Base-by-base conservation (phyloP, 208 protist species). In the Wallacemonas sp. region DNA sequence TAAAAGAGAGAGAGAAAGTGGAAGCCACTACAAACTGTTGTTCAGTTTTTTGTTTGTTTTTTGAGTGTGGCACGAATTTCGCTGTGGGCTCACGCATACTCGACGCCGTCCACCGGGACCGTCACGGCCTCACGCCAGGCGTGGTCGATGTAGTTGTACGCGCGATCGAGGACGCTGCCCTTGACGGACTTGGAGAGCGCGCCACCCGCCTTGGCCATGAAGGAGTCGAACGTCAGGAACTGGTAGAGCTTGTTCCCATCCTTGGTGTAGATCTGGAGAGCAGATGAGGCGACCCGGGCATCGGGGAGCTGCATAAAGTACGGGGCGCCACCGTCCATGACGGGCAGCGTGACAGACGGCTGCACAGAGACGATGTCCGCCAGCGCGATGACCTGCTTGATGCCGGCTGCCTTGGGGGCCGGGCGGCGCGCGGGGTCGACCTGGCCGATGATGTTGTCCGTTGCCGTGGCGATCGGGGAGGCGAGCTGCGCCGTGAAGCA, bases 131-230 rank as follows among this genome's bases (percentile, higher is more conserved):
- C 85, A 27, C 88, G 74, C 88, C 90, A 96, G 14, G 79, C 82
- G 65, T 94, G 90, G 52, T 96, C 90, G 33, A 96, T 49, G 61
- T 89, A 94, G 70, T 91, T 93, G 74, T 87, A 96, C 24, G 80
- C 81, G 44, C 72, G 78, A 19, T 93, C 76, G 57, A 96, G 68
- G 17, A 83, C 54, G 16, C 68, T 75, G 32, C 83, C 83, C 63
- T 87, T 85, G 19, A 88, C 65, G 17, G 60, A 21, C 17, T 78
- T 72, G 2, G 70, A 76, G 26, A 93, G 43, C 24, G 63, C 61
- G 30, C 56, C 68, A 2, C 80, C 74, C 1, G 87, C 89, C 46
- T 58, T 70, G 32, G 78, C 68, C 6, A 72, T 65, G 33, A 86
- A 41, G 26, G 66, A 80, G 62, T 90, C 79, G 65, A 96, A 96